phyloP scores from a whole-genome alignment of 2,329 filamentous ascomycete genomes.

The Orbilia oligospora region DNA sequence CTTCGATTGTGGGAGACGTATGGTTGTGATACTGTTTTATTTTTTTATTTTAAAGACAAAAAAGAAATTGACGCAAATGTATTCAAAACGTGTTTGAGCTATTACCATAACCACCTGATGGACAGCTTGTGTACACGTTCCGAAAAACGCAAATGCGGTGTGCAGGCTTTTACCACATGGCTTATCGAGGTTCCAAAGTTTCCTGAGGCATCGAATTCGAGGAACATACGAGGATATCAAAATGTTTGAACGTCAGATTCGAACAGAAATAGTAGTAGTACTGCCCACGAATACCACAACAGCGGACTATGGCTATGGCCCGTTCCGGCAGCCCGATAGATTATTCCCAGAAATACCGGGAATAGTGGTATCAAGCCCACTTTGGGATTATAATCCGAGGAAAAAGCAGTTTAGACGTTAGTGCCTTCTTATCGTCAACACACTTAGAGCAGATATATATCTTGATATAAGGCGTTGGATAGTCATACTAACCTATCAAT shows the following conservation, averaged over 20 bases:
- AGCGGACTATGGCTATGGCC: slow-evolving; percentile 33
- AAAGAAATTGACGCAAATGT: slow-evolving; percentile 43
- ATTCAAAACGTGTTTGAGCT: slow-evolving; percentile 26
- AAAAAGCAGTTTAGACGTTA: slow-evolving; percentile 19
- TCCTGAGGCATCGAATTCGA: too few species aligned
- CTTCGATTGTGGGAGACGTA: too few species aligned
- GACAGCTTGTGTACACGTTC: too few species aligned
- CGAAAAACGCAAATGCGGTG: too few species aligned
- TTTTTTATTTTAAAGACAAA: too few species aligned
- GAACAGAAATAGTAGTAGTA: slow-evolving; percentile 25
- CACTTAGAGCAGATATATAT: too few species aligned
- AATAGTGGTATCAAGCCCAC: slow-evolving; percentile 28
- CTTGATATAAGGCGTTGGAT: not conserved
- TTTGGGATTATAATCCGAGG: slow-evolving; percentile 5
- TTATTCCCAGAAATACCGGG: slow-evolving; percentile 2
- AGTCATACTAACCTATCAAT: too few species aligned
- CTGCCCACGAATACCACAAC: slow-evolving; percentile 6
- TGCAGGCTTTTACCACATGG: not conserved
- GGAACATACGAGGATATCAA: too few species aligned
- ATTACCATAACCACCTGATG: too few species aligned
- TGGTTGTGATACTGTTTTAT: too few species aligned
- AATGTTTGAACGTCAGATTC: slow-evolving; percentile 27
- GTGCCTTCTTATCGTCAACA: slow-evolving; percentile 2
- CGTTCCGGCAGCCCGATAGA: slow-evolving; percentile 9
- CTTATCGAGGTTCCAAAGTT: not conserved